Evolutionary conservation across 805 yeast species (phyloP).

Genomic region (Zygotorulaspora sp.): DNA sequence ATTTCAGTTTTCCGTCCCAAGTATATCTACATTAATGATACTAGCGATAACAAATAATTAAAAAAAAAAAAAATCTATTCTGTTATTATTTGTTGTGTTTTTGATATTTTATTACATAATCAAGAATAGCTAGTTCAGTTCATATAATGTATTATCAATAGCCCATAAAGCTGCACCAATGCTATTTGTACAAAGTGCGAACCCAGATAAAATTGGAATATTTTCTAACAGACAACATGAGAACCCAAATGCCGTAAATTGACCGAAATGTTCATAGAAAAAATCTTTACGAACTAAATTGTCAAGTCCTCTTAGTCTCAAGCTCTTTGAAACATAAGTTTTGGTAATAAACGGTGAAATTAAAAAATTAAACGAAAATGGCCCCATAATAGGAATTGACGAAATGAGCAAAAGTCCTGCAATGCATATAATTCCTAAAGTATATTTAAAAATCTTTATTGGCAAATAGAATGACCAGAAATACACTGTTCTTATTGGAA

Average conservation of each 20-base stretch:
- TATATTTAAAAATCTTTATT: constrained; percentile 21
- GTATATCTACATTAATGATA: too few species aligned
- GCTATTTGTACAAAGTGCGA: constrained; percentile 24
- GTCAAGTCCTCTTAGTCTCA: constrained; percentile 20
- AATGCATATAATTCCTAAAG: constrained; percentile 15
- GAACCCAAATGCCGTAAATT: constrained; percentile 31
- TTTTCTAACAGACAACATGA: constrained; percentile 28
- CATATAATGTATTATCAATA: constrained; percentile 14
- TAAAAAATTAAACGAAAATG: constrained; percentile 23
- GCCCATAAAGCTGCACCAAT: constrained; percentile 28
- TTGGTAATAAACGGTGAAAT: constrained; percentile 30
- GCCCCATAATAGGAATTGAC: constrained; percentile 31
- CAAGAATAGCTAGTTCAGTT: too few species aligned
- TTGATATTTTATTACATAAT: too few species aligned
- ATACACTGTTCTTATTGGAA: constrained; percentile 25
- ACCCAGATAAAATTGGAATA: constrained; percentile 29
- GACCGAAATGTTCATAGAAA: constrained; percentile 27
- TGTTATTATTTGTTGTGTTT: neutral
- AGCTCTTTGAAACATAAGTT: constrained; percentile 26
- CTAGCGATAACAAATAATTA: too few species aligned
- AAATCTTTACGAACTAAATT: constrained; percentile 22
- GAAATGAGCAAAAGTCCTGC: constrained; percentile 21
- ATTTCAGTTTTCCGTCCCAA: too few species aligned
- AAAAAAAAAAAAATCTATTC: neutral
- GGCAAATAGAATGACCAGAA: constrained; percentile 33